Conservation (phyloP, 2,329 filamentous ascomycete genomes). For the Leptosphaerulina australis region DNA sequence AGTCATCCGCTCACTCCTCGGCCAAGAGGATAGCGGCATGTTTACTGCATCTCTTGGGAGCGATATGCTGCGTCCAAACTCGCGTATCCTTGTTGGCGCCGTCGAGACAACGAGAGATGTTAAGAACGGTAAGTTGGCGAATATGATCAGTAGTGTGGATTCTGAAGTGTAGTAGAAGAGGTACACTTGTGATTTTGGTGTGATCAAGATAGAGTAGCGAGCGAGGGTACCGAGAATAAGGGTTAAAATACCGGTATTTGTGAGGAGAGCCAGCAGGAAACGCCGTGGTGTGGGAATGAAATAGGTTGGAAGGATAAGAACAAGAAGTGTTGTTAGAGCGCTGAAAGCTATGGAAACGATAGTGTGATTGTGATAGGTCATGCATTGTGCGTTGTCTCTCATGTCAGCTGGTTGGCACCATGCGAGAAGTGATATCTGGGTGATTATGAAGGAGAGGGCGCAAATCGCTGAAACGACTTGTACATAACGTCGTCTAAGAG, state of each 20-base stretch:
- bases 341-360: constrained; percentile 17
- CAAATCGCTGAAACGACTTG: constrained; percentile 24
- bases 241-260: constrained; percentile 25
- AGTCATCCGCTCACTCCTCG: constrained; percentile 17
- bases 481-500: constrained; percentile 16
- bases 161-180: constrained; percentile 29
- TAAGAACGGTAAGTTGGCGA: constrained; percentile 40
- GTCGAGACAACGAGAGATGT: constrained; percentile 30
- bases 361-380: constrained; percentile 27
- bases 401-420: constrained; percentile 28
- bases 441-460: constrained; percentile 26
- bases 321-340: constrained; percentile 24
- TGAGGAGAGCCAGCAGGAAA: constrained; percentile 28
- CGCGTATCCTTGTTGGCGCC: constrained; percentile 22
- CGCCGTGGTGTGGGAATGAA: constrained; percentile 39
- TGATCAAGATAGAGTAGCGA: constrained; percentile 21
- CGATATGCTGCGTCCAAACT: constrained; percentile 17
- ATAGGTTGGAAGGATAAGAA: constrained; percentile 31
- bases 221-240: constrained; percentile 26
- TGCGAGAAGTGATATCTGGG: constrained; percentile 26
- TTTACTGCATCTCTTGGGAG: constrained; percentile 13
- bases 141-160: constrained; percentile 25
- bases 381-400: constrained; percentile 23
- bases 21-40: constrained; percentile 25
- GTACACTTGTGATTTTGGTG: constrained; percentile 9